These are phyloP conservation scores for Penicillium sp. DNA, from an alignment of 2,329 filamentous ascomycete genomes.

Conservation along the genomic window DNA sequence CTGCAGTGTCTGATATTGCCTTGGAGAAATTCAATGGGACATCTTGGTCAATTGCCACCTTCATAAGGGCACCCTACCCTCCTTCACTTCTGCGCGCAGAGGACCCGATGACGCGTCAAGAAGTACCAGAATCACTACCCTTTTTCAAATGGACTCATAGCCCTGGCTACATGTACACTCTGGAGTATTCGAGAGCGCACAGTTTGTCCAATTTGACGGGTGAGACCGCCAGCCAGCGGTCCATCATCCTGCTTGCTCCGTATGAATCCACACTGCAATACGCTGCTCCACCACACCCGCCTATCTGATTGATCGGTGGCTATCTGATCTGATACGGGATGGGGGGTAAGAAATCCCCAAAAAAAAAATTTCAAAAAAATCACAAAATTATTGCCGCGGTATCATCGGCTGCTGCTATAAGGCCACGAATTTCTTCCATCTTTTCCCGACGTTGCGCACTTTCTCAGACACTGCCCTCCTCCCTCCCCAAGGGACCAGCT, in stretches of 20 bases:
- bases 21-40: too few relatives aligned
- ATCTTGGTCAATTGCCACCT: not conserved
- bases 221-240: not conserved
- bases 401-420: slow-evolving; percentile 21
- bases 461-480: not conserved
- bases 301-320: slow-evolving; percentile 19
- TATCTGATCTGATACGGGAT: slow-evolving; percentile 8
- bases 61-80: not conserved
- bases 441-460: not conserved
- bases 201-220: not conserved
- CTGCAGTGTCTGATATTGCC: too few relatives aligned
- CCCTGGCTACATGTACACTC: not conserved
- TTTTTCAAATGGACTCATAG: too few relatives aligned
- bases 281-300: not conserved
- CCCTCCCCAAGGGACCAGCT: not conserved
- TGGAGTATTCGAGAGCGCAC: not conserved
- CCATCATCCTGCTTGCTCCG: not conserved
- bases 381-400: slow-evolving; percentile 11
- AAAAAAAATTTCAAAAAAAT: not conserved
- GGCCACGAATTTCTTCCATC: slow-evolving; percentile 10
- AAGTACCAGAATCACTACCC: not conserved
- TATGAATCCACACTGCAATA: slow-evolving; percentile 8
- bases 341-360: not conserved
- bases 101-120: not conserved
- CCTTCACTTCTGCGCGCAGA: not conserved